phyloP scores from a whole-genome alignment of 2,329 filamentous ascomycete species.

The Boeremia exigua region DNA sequence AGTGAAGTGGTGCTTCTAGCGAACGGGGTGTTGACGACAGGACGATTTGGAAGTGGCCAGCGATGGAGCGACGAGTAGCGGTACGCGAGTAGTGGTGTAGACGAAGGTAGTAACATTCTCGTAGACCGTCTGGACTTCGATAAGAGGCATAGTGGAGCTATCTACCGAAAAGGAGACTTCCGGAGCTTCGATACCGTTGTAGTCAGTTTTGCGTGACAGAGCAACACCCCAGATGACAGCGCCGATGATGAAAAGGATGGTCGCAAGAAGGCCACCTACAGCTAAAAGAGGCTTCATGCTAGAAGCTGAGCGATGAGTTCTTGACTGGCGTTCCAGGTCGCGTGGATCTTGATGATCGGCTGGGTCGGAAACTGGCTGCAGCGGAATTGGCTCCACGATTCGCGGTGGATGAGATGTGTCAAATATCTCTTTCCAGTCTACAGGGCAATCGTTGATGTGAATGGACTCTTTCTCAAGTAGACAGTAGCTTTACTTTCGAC shows the following conservation, averaged over 20 bases:
- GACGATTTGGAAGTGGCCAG: background rate
- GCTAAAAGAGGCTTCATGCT: background rate
- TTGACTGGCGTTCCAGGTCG: background rate
- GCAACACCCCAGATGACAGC: background rate
- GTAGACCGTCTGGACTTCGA: background rate
- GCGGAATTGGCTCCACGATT: background rate
- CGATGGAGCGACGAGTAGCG: background rate
- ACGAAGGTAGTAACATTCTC: background rate
- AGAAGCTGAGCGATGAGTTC: background rate
- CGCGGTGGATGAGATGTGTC: background rate
- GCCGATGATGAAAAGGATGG: background rate
- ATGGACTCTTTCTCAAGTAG: too few species aligned
- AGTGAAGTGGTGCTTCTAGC: background rate
- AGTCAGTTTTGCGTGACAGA: background rate
- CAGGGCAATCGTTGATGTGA: background rate
- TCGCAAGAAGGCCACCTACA: background rate
- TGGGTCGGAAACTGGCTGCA: background rate
- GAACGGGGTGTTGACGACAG: background rate
- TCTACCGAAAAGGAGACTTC: too few species aligned
- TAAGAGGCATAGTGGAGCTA: too few species aligned
- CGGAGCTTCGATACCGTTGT: background rate
- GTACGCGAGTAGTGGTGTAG: background rate
- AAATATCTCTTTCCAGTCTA: background rate
- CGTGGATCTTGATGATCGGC: background rate
- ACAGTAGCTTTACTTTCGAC: background rate